phyloP scores from a whole-genome alignment of 352 stramenopile genomes.

The Globisporangium spiculum region DNA sequence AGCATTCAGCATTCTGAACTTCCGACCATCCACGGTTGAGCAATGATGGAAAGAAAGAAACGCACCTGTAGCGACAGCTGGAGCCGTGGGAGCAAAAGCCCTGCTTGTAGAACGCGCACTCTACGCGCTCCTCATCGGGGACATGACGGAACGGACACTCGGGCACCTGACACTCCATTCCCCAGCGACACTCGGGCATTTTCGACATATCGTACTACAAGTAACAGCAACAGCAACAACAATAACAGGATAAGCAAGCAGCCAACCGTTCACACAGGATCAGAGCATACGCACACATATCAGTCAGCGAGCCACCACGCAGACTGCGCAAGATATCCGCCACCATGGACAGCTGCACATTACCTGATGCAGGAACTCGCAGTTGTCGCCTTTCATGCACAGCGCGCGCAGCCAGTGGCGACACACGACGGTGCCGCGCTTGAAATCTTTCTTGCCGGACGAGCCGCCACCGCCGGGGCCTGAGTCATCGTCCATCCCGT shows the following conservation, averaged over 20 bases:
- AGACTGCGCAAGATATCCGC: background rate
- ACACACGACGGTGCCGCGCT: constrained; percentile 95
- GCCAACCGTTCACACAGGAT: constrained; percentile 6
- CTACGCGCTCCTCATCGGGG: constrained; percentile 93
- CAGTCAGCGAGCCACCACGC: background rate
- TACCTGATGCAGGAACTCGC: constrained; percentile 93
- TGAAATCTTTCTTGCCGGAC: constrained; percentile 82
- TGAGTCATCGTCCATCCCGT: constrained; percentile 38
- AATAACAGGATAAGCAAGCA: background rate
- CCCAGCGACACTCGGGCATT: constrained; percentile 97
- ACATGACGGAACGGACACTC: constrained; percentile 97
- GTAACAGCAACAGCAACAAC: background rate
- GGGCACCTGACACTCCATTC: constrained; percentile 95
- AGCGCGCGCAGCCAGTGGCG: constrained; percentile 96
- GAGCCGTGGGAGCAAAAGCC: constrained; percentile 97
- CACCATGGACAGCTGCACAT: background rate
- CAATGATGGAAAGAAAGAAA: background rate
- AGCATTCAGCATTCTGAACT: background rate
- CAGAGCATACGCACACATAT: background rate
- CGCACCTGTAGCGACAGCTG: constrained; percentile 91
- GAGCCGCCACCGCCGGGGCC: constrained; percentile 40
- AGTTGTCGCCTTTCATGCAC: constrained; percentile 98
- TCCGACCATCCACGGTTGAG: background rate
- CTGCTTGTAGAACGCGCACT: constrained; percentile 98
- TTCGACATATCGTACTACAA: constrained; percentile 93